These are phyloP conservation scores for Coniochaeta sp. DNA, from an alignment of 2,329 filamentous ascomycete genomes.

Conservation along the genomic window DNA sequence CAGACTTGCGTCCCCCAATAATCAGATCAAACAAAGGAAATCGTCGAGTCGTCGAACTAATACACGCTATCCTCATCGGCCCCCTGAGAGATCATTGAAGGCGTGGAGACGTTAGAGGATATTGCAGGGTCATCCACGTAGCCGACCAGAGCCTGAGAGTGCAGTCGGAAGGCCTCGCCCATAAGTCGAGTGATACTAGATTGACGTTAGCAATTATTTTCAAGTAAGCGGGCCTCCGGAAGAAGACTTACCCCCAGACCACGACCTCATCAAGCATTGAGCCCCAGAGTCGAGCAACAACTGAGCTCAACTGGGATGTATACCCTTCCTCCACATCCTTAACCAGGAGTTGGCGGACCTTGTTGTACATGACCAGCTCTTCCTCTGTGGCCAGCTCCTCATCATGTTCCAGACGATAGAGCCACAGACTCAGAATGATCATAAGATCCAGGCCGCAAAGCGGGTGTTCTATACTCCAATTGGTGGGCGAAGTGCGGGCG, in stretches of 20 bases:
- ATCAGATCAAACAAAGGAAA: conserved; percentile 33
- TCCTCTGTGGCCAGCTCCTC: conserved; percentile 83
- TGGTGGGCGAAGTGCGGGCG: conserved; percentile 92
- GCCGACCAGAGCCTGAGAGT: conserved; percentile 88
- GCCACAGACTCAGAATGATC: conserved; percentile 95
- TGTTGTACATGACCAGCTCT: conserved; percentile 85
- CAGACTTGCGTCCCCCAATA: conserved; percentile 11
- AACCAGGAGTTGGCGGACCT: conserved; percentile 82
- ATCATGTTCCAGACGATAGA: conserved; percentile 98
- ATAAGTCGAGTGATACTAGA: conserved; percentile 86
- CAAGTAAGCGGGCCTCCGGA: neutral
- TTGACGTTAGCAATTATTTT: conserved; percentile 30
- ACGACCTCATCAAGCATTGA: conserved; percentile 98
- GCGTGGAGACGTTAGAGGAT: conserved; percentile 62
- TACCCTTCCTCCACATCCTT: conserved; percentile 82
- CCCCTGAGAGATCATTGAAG: conserved; percentile 66
- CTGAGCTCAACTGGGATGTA: conserved; percentile 83
- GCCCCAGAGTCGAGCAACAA: conserved; percentile 91
- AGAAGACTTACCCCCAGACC: conserved; percentile 88
- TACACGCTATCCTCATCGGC: conserved; percentile 67
- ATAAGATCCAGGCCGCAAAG: conserved; percentile 95
- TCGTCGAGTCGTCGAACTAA: conserved; percentile 48
- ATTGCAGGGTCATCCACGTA: conserved; percentile 81
- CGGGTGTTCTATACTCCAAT: conserved; percentile 98
- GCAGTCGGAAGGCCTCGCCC: conserved; percentile 96